These are phyloP conservation scores for Metschnikowia corniflorae DNA, from an alignment of 805 yeast genomes.

Conservation along the genomic window DNA sequence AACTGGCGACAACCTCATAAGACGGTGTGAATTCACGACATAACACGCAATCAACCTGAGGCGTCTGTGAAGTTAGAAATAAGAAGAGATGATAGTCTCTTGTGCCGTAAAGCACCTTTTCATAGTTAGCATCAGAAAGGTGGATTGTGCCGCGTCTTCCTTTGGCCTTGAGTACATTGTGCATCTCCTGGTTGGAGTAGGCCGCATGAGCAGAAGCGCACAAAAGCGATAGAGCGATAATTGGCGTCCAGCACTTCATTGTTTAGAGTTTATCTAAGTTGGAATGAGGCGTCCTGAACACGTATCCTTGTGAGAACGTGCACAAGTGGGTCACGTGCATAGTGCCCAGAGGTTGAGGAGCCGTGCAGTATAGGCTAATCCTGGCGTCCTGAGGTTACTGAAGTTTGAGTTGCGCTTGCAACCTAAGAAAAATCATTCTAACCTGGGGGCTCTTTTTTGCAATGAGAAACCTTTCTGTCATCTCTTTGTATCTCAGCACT, in stretches of 20 bases:
- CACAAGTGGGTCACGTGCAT: conserved; percentile 6
- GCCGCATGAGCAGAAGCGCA: conserved; percentile 16
- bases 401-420: too few relatives aligned
- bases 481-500: not conserved
- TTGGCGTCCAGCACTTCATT: conserved; percentile 13
- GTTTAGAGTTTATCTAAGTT: too few relatives aligned
- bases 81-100: conserved; percentile 67
- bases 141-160: conserved; percentile 12
- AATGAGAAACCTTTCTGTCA: too few relatives aligned
- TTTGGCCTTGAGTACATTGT: conserved; percentile 10
- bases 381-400: too few relatives aligned
- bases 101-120: conserved; percentile 53
- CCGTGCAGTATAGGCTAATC: too few relatives aligned
- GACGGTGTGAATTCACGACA: conserved; percentile 72
- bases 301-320: conserved; percentile 2
- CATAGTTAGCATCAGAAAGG: conserved; percentile 59
- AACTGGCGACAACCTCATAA: conserved; percentile 54
- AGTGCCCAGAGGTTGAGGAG: too few relatives aligned
- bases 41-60: conserved; percentile 70
- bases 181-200: conserved; percentile 16
- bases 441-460: too few relatives aligned
- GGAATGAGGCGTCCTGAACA: too few relatives aligned
- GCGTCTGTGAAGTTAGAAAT: conserved; percentile 68
- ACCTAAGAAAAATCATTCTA: too few relatives aligned
- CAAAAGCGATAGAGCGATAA: conserved; percentile 11